Evolutionary conservation across 306 rosid genomes (phyloP).

Genomic region (Morella rubra): DNA sequence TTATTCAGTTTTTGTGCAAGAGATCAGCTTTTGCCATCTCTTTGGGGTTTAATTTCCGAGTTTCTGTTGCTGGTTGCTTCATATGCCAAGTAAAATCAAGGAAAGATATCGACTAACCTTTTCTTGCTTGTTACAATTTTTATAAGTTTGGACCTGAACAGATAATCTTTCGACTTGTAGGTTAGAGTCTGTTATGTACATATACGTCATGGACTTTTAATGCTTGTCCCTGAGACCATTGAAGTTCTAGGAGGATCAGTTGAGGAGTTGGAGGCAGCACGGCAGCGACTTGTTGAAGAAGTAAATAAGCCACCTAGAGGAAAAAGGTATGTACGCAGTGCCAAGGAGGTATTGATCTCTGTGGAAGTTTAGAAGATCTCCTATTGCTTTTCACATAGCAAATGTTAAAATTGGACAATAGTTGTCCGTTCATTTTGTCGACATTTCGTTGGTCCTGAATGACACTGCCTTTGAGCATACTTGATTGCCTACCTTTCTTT

Average conservation of each 20-base stretch:
- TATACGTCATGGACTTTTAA: conserved; percentile 77
- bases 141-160: conserved; percentile 24
- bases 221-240: conserved; percentile 84
- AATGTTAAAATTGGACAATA: too few species aligned
- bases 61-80: conserved; percentile 10
- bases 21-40: neutral
- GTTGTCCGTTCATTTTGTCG: too few species aligned
- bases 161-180: conserved; percentile 43
- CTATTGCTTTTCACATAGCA: too few species aligned
- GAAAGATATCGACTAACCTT: neutral
- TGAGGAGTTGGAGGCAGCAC: conserved; percentile 84
- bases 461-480: neutral
- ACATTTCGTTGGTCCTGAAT: too few species aligned
- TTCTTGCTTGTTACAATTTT: neutral
- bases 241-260: conserved; percentile 82
- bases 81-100: conserved; percentile 7
- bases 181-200: conserved; percentile 69
- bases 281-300: conserved; percentile 71
- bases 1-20: neutral
- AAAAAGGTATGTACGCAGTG: conserved; percentile 51
- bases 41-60: neutral
- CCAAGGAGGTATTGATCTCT: conserved; percentile 2
- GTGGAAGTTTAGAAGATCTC: too few species aligned
- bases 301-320: conserved; percentile 89
- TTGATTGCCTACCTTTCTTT: neutral